phyloP scores from a whole-genome alignment of 2,329 filamentous ascomycete species.

The Truncatella angustata region DNA sequence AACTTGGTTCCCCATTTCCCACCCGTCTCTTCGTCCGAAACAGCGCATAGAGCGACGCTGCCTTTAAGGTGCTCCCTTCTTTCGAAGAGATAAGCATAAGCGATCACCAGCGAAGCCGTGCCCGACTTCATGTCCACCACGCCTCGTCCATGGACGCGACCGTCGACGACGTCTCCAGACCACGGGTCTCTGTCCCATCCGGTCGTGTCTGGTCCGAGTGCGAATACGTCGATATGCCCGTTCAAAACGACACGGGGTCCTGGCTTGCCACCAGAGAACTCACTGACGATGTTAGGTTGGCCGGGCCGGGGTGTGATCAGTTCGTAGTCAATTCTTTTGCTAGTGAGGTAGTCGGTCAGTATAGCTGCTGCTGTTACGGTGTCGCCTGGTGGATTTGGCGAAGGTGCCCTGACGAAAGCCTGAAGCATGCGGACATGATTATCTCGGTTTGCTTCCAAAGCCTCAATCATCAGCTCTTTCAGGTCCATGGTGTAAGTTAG shows the following conservation, averaged over 20 bases:
- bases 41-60: background rate
- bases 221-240: background rate
- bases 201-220: background rate
- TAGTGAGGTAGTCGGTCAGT: background rate
- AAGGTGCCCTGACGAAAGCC: background rate
- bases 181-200: background rate
- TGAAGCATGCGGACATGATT: background rate
- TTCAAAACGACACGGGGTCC: background rate
- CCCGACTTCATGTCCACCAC: slow-evolving; percentile 4
- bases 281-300: background rate
- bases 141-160: background rate
- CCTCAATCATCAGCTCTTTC: background rate
- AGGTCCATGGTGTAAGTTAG: background rate
- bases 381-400: background rate
- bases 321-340: background rate
- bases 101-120: background rate
- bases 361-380: background rate
- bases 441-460: background rate
- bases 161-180: background rate
- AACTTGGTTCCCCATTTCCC: slow-evolving; percentile 1
- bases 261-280: background rate
- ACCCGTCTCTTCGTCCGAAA: slow-evolving; percentile 3
- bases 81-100: background rate
- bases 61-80: background rate
- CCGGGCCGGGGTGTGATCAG: background rate